Base-by-base conservation (phyloP, 192 early-diverging fungal genomes). In the Coemansia asiatica region DNA sequence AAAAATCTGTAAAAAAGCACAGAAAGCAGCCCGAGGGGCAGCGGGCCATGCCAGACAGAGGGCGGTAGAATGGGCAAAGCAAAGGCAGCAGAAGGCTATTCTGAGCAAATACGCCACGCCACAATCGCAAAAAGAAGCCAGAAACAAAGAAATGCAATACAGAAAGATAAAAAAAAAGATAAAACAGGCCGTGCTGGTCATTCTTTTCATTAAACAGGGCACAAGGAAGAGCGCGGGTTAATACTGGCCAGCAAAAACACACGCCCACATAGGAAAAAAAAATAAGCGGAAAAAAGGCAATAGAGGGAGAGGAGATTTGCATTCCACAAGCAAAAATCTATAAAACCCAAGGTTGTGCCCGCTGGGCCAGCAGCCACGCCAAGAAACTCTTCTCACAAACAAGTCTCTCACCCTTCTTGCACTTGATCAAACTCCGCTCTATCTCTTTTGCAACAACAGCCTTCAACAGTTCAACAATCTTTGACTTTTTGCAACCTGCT, bases 151-250 rank as follows among this genome's bases (percentile, higher is more conserved):
- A 44, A 44, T 44, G 40, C 16, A 15, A 44, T 44, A 44, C 40
- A 15, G 40, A 44, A 44, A 44, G 40, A 44, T 15, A 44, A 44
- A 44, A 44, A 16, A 44, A 44, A 44, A 44, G 40, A 44, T 15
- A 44, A 44, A 44, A 44, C n/a, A 16, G 16, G 40, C 12, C 40
- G 40, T 18, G 16, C 13, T 16, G 40, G 40, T 44, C 40, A 44
- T 44, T 53, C 50, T 53, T 53, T 53, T 53, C 50, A 53, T 44
- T 44, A 44, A 44, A 44, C 12, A 44, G 40, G 40, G 40, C 40
- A 44, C 40, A 44, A 13, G 40, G 40, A 3, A 44, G 40, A 4
- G 16, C n/a, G 23, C 50, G 21, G 50, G 50, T 8, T 23, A 53
- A 53, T 5, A 13, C 21, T 27, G 26, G 6, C 0, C 21, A 13